These are phyloP conservation scores for Phyllosticta citribraziliensis DNA, from an alignment of 2,329 filamentous ascomycete genomes.

Conservation along the genomic window DNA sequence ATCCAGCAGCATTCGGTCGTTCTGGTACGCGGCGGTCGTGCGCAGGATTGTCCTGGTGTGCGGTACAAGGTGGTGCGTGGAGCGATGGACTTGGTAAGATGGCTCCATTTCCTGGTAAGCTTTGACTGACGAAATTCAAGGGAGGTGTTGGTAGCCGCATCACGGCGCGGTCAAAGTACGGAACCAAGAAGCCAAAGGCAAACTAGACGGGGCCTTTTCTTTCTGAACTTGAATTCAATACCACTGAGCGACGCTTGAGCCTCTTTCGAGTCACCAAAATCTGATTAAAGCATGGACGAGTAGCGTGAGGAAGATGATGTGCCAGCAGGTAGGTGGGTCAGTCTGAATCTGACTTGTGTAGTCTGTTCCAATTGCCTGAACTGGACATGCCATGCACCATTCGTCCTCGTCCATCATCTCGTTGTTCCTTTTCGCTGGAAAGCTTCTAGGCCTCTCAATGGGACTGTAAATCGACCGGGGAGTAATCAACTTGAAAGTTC, in stretches of 20 bases:
- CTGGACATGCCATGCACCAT: too few relatives aligned
- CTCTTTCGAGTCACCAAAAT: too few relatives aligned
- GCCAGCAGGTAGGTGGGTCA: too few relatives aligned
- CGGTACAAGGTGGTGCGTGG: slow-evolving; percentile 89
- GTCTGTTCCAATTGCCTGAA: too few relatives aligned
- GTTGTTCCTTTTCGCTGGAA: too few relatives aligned
- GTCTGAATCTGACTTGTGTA: too few relatives aligned
- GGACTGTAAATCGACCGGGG: too few relatives aligned
- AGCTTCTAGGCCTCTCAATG: too few relatives aligned
- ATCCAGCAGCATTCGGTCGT: slow-evolving; percentile 98
- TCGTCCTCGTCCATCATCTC: too few relatives aligned
- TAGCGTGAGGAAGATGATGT: too few relatives aligned
- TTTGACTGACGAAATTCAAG: slow-evolving; percentile 29
- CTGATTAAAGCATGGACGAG: too few relatives aligned
- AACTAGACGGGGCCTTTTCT: not conserved
- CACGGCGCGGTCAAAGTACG: slow-evolving; percentile 88
- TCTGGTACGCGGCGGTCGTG: slow-evolving; percentile 81
- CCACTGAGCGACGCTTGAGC: not conserved
- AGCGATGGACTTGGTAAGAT: slow-evolving; percentile 79
- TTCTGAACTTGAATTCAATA: not conserved
- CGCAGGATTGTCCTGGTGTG: slow-evolving; percentile 97
- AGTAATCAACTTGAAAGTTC: too few relatives aligned
- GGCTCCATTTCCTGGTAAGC: not conserved
- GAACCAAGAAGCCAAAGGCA: slow-evolving; percentile 94
- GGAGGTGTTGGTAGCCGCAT: slow-evolving; percentile 80